A percentile compares a stretch with the other conserved stretches of the same genome.
Conservation (phyloP, 2,329 filamentous ascomycete genomes). For the Penicillium polonicum region DNA sequence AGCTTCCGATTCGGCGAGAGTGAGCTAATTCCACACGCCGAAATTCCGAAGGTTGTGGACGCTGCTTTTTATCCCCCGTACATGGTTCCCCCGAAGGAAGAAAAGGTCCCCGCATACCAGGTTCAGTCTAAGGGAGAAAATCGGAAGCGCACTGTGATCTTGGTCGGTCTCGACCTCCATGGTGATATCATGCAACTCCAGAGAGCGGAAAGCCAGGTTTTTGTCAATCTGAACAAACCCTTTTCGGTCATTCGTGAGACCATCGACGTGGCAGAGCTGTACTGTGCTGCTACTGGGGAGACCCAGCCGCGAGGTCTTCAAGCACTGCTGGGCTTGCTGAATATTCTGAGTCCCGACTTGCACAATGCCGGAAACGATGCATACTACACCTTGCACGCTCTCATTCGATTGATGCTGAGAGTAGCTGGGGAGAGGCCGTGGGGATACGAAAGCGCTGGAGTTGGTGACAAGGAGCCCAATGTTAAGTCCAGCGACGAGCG, state of each 20-base stretch:
- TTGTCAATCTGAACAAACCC: constrained; percentile 8
- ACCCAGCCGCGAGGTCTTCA: constrained; percentile 57
- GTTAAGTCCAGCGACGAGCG: background rate
- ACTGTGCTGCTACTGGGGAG: constrained; percentile 60
- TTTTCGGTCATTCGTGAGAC: constrained; percentile 57
- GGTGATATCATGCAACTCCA: constrained; percentile 69
- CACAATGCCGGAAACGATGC: constrained; percentile 90
- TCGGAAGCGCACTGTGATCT: constrained; percentile 59
- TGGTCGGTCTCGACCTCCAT: constrained; percentile 74
- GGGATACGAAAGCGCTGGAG: background rate
- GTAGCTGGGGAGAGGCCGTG: constrained; percentile 1
- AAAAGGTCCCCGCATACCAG: background rate
- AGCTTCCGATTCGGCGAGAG: constrained; percentile 69
- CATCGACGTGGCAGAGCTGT: constrained; percentile 72
- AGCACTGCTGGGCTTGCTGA: constrained; percentile 62
- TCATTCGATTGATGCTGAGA: constrained; percentile 57
- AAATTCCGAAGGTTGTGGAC: constrained; percentile 50
- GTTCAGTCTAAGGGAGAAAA: background rate
- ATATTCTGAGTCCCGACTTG: constrained; percentile 62
- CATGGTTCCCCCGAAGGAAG: constrained; percentile 7
- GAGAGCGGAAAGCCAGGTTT: constrained; percentile 60
- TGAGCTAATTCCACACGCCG: constrained; percentile 52
- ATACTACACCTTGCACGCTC: constrained; percentile 70
- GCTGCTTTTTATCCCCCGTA: constrained; percentile 58
- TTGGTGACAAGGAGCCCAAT: background rate